phyloP scores from a whole-genome alignment of 176 grass and related monocot genomes.

The Themeda triandra region DNA sequence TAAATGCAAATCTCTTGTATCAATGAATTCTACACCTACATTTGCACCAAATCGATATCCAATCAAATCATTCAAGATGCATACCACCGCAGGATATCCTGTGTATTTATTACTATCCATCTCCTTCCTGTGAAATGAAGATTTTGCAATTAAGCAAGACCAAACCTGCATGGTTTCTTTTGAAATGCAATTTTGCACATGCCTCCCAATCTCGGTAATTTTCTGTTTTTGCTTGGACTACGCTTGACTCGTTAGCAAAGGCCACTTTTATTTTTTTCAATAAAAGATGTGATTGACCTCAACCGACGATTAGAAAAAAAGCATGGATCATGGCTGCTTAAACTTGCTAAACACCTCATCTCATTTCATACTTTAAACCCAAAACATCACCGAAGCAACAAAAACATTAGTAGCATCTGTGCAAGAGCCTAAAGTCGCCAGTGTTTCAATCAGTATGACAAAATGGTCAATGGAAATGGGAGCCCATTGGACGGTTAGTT shows the following conservation, averaged over 20 bases:
- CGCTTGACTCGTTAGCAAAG: background rate
- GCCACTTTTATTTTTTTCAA: no score
- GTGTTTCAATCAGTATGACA: background rate
- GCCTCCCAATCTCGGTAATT: background rate
- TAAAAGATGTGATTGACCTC: no score
- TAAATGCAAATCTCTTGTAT: background rate
- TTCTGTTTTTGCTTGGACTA: background rate
- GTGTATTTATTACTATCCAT: background rate
- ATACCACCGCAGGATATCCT: background rate
- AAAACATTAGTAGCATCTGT: background rate
- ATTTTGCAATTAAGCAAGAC: background rate
- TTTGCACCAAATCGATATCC: background rate
- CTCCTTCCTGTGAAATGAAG: background rate
- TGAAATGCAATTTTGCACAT: background rate
- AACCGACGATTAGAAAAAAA: no score
- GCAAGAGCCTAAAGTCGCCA: background rate
- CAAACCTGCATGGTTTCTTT: background rate
- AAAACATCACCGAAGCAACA: background rate
- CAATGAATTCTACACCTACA: background rate
- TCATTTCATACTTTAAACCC: background rate
- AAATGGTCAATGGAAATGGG: background rate
- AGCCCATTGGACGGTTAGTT: background rate
- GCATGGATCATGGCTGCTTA: no score
- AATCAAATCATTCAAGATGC: conserved; percentile 4
- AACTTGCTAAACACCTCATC: no score